Base-by-base conservation (phyloP, 306 rosid genomes). In the Sesbania bispinosa region DNA sequence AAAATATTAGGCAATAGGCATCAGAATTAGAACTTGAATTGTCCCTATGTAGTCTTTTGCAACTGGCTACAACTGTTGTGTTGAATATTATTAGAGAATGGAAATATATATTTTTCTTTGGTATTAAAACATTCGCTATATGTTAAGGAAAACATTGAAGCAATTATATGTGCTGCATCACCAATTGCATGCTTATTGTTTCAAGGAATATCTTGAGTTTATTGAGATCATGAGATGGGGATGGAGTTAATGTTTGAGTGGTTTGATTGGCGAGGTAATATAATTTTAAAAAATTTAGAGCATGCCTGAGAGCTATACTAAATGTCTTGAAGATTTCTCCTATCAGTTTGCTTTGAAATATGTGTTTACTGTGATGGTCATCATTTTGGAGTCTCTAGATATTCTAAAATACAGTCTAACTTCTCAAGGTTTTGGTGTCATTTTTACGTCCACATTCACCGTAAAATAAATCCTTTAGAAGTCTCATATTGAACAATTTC, bases 21-120 rank as follows among this genome's bases (percentile, higher is more conserved):
- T 33, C 19, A 46, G 19, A 54, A 36, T 73, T 41, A 41, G 45
- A 27, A 73, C 74, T 26, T 72, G 74, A 71, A 24, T 46, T 64
- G 21, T 38, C 20, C 52, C 19, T 19, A 1, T 73, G 57, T 36
- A 23, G 50, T 26, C 36, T 36, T 4, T 57, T 20, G 70, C 39
- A 38, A 48, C 64, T 77, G 5, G 20, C 23, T 59, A 20, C 8
- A 27, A 18, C 64, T 43, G 45, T n/a, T n/a, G n/a, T n/a, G n/a
- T n/a, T n/a, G n/a, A n/a, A n/a, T 62, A 32, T 69, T 35, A 14
- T 16, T 53, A 53, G 4, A 70, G 68, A 70, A 63, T 6, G 4
- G 58, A 70, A 63, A 45, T n/a, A n/a, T 19, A 27, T 69, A 21
- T 43, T 38, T 76, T 14, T 14, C 23, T 39, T 75, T 45, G 23